Conservation (phyloP, 768 basidiomycete genomes). For the Hypholoma sublateritium region DNA sequence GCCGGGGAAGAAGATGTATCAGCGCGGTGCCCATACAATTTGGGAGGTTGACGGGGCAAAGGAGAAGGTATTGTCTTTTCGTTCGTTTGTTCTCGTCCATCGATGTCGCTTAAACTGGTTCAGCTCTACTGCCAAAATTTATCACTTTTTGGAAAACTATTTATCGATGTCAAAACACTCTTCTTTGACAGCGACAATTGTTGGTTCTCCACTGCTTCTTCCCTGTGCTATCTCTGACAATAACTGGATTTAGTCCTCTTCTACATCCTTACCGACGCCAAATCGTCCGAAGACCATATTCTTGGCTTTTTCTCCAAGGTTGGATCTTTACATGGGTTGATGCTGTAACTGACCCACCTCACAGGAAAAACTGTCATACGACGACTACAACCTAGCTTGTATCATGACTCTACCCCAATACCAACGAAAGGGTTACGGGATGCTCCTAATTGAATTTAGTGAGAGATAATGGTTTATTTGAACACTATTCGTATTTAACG, state of each 20-base stretch:
- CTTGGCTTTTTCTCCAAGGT: slow-evolving; percentile 74
- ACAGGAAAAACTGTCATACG: slow-evolving; percentile 93
- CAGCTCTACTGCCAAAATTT: slow-evolving; percentile 97
- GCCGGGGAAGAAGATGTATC: slow-evolving; percentile 89
- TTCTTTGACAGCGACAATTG: slow-evolving; percentile 91
- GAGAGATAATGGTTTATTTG: background rate
- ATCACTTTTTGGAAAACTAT: slow-evolving; percentile 95
- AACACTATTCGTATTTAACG: background rate
- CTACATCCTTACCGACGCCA: slow-evolving; percentile 88
- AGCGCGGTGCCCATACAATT: slow-evolving; percentile 84
- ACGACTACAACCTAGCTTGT: slow-evolving; percentile 96
- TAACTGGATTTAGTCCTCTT: slow-evolving; percentile 63
- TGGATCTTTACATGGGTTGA: background rate
- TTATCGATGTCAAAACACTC: slow-evolving; percentile 96
- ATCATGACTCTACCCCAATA: slow-evolving; percentile 95
- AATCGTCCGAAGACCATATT: slow-evolving; percentile 76
- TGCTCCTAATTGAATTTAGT: slow-evolving; percentile 99
- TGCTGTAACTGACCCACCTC: background rate
- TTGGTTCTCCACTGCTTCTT: slow-evolving; percentile 32
- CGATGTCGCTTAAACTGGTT: background rate
- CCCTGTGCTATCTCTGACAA: background rate
- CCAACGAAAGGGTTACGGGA: slow-evolving; percentile 87
- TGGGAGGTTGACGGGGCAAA: slow-evolving; percentile 94
- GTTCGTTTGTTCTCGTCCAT: background rate
- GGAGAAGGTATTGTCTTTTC: slow-evolving; percentile 60